Evolutionary conservation across 257 asterid species (phyloP).

Genomic region (Penstemon newberryi): DNA sequence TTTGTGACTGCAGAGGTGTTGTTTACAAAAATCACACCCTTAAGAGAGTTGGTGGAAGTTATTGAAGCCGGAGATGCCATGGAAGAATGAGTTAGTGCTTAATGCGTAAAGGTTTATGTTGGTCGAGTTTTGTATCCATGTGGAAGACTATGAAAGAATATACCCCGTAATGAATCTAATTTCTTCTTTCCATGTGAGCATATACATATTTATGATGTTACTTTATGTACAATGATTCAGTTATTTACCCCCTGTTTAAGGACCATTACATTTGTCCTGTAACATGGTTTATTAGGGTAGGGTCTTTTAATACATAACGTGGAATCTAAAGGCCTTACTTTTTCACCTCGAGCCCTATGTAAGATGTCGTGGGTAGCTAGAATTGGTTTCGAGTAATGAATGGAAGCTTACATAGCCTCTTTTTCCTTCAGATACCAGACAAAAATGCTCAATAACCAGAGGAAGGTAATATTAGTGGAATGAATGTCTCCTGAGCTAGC

Average conservation of each 20-base stretch:
- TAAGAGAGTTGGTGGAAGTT: slow-evolving; percentile 45
- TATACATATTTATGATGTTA: slow-evolving; percentile 21
- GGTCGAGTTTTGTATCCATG: too few species aligned
- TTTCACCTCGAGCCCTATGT: too few species aligned
- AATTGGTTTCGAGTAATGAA: too few species aligned
- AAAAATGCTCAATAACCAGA: too few species aligned
- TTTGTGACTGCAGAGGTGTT: slow-evolving; percentile 45
- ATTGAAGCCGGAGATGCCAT: slow-evolving; percentile 55
- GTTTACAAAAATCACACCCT: slow-evolving; percentile 52
- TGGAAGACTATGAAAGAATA: background rate
- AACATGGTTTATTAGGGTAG: too few species aligned
- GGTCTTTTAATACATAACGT: too few species aligned
- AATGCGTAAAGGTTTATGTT: background rate
- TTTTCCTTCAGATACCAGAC: too few species aligned
- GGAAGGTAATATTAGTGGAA: too few species aligned
- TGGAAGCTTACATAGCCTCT: too few species aligned
- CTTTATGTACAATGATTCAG: slow-evolving; percentile 2
- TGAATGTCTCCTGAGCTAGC: too few species aligned
- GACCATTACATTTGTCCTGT: background rate
- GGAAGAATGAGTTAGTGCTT: slow-evolving; percentile 43
- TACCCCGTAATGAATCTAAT: background rate
- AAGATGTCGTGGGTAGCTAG: too few species aligned
- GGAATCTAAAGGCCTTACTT: too few species aligned
- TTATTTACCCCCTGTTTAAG: background rate
- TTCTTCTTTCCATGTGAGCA: slow-evolving; percentile 16